Base-by-base conservation (phyloP, 1,284 basidiomycete species). In the Sparassis latifolia region DNA sequence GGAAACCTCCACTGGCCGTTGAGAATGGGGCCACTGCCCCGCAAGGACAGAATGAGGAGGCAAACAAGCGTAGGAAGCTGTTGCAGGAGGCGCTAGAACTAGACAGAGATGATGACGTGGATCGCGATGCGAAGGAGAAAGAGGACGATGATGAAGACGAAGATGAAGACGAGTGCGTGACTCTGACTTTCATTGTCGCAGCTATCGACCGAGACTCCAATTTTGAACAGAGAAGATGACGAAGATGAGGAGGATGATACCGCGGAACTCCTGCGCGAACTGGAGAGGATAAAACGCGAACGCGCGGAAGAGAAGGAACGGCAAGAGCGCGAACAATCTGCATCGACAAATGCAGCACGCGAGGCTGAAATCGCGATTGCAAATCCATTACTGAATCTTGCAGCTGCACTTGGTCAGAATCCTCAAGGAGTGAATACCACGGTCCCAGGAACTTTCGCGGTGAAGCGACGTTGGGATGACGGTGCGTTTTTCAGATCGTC, bases 251-350 rank as follows among this genome's bases (percentile, higher is more conserved):
- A 96, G 62, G 93, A 94, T 60, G 92, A 97, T 56, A 94, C 92
- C 0, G 92, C 92, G 0, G 93, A 95, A 62, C 75, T 97, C 29
- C 75, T 97, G 58, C 84, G 92, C 29, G 94, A 97, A 66, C 75
- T 97, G 27, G 94, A 94, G 69, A 96, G 94, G 71, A 97, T 97
- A 61, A 97, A 96, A 69, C 84, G 86, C 48, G 93, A 97, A 65
- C 79, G 94, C 12, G 93, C 93, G 10, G 93, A 90, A 63, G 94
- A 97, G 70, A 93, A 94, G 65, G 87, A 80, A 43, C 76, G 88
- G 44, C 78, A 83, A 67, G 94, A 95, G 51, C 78, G 75, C 38
- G 92, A 92, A 62, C 78, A 86, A 59, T 76, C 80, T 35, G 84
- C 78, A 4, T 71, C 77, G n/a, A 70, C 76, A n/a, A 75, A 80